phyloP scores from a whole-genome alignment of 176 grass and related monocot genomes.

The Triticum turgidum region DNA sequence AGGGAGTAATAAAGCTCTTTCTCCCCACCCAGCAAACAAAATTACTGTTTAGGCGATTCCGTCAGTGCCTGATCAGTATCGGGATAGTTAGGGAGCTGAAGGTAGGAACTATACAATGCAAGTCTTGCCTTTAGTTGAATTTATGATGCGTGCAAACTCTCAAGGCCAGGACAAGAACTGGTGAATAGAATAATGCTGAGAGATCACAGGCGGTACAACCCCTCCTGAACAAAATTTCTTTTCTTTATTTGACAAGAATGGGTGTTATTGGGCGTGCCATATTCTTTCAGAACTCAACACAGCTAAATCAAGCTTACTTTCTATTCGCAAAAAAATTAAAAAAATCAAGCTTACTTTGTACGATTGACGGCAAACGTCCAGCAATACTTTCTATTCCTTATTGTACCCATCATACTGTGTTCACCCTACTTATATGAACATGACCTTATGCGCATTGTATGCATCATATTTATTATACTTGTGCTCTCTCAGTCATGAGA shows the following conservation, averaged over 20 bases:
- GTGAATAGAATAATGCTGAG: not conserved
- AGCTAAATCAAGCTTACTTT: not conserved
- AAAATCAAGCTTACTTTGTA: constrained; percentile 8
- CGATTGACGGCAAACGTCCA: not conserved
- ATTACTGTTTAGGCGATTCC: not conserved
- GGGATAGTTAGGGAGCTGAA: not conserved
- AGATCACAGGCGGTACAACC: not conserved
- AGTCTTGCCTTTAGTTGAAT: constrained; percentile 9
- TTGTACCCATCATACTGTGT: not conserved
- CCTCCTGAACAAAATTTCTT: not conserved
- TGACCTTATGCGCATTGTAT: not conserved
- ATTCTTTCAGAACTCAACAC: not conserved
- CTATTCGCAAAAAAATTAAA: too few species aligned
- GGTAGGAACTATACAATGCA: not conserved
- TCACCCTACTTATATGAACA: not conserved
- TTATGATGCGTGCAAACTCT: not conserved
- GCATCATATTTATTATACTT: not conserved
- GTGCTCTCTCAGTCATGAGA: constrained; percentile 14
- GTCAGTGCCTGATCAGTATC: not conserved
- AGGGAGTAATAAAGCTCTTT: not conserved
- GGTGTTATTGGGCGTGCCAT: not conserved
- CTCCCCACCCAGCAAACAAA: not conserved
- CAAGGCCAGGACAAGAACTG: not conserved
- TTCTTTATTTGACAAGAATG: not conserved
- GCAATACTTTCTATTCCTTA: not conserved